phyloP scores from a whole-genome alignment of 75 land plant genomes.

The Pinus albicaulis region DNA sequence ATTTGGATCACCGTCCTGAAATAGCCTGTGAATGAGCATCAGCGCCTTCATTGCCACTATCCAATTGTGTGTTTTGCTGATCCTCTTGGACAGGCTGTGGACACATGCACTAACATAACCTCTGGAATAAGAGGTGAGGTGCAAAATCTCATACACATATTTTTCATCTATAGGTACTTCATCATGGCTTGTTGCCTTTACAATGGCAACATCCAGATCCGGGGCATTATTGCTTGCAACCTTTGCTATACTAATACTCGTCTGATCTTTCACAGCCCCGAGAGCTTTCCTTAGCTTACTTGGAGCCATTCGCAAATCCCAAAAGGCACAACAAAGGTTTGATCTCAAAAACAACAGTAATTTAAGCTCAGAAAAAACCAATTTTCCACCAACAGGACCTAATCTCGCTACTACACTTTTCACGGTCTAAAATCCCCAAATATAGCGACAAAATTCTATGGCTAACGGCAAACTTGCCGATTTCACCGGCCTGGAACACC shows the following conservation, averaged over 20 bases:
- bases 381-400: no score
- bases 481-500: no score
- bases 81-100: constrained; percentile 43
- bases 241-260: constrained; percentile 82
- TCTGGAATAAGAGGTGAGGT: constrained; percentile 66
- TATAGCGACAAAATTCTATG: no score
- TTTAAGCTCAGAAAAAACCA: no score
- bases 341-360: no score
- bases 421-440: no score
- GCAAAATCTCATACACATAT: constrained; percentile 68
- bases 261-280: constrained; percentile 87
- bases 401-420: no score
- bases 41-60: constrained; percentile 88
- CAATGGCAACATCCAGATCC: constrained; percentile 83
- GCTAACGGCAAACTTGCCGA: no score
- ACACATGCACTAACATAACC: constrained; percentile 71
- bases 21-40: constrained; percentile 77
- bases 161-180: constrained; percentile 75
- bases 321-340: no score
- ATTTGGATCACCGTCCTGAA: constrained; percentile 75
- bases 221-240: constrained; percentile 43
- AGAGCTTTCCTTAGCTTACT: constrained; percentile 66
- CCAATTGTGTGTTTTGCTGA: constrained; percentile 83
- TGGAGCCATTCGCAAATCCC: constrained; percentile 41
- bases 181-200: constrained; percentile 91